Percentiles rank a stretch among this genome's conserved stretches.
phyloP scores from a whole-genome alignment of 2,329 filamentous ascomycete species.

The Aspergillus glaucus region DNA sequence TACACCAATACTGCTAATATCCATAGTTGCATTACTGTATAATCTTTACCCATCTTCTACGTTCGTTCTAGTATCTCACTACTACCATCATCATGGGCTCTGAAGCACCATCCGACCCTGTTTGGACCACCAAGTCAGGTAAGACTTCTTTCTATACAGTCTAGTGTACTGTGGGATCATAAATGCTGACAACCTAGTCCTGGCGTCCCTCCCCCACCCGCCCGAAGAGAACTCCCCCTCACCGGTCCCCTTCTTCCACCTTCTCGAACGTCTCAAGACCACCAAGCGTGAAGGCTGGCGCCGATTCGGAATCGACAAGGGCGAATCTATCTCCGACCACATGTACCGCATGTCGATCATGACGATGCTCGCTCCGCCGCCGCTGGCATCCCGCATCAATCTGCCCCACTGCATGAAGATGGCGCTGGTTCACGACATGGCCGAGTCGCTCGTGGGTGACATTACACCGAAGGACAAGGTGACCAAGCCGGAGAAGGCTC shows the following conservation, averaged over 20 bases:
- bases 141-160: slow-evolving; percentile 1
- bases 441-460: slow-evolving; percentile 88
- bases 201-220: slow-evolving; percentile 58
- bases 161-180: too few species aligned
- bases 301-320: slow-evolving; percentile 67
- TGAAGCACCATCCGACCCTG: slow-evolving; percentile 17
- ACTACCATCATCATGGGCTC: slow-evolving; percentile 21
- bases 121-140: slow-evolving; percentile 34
- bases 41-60: not conserved
- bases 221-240: slow-evolving; percentile 58
- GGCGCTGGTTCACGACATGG: slow-evolving; percentile 97
- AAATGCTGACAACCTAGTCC: slow-evolving; percentile 40
- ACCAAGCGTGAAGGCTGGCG: slow-evolving; percentile 95
- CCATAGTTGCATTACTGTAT: not conserved
- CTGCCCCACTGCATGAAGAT: slow-evolving; percentile 83
- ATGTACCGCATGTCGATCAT: slow-evolving; percentile 99
- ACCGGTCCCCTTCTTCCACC: slow-evolving; percentile 86
- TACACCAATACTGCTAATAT: too few species aligned
- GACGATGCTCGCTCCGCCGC: slow-evolving; percentile 78
- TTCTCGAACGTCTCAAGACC: slow-evolving; percentile 89
- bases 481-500: slow-evolving; percentile 77
- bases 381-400: slow-evolving; percentile 66
- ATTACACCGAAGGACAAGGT: slow-evolving; percentile 86
- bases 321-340: slow-evolving; percentile 93
- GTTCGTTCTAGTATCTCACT: slow-evolving; percentile 1